phyloP scores from a whole-genome alignment of 768 basidiomycete species.

The Tylopilus sp. region DNA sequence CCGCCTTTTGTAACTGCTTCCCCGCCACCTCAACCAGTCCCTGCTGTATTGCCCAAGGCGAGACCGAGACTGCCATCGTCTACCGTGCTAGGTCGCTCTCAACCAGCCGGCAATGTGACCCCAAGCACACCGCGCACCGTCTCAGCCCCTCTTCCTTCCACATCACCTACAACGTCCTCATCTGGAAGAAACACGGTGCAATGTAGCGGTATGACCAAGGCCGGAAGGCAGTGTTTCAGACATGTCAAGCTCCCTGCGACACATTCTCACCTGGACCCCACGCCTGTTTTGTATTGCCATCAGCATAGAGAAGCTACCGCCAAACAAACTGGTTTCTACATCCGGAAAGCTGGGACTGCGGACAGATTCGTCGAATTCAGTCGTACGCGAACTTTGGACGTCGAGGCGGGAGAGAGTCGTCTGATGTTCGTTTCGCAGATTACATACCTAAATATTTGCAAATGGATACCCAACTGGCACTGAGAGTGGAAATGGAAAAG shows the following conservation, averaged over 20 bases:
- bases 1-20: conserved; percentile 17
- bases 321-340: conserved; percentile 57
- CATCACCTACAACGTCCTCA: conserved; percentile 18
- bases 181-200: conserved; percentile 32
- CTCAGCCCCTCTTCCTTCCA: conserved; percentile 18
- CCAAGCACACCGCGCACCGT: conserved; percentile 20
- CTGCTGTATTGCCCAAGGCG: conserved; percentile 12
- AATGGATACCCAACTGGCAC: conserved; percentile 53
- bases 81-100: conserved; percentile 5
- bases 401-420: background rate
- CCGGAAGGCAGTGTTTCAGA: conserved; percentile 59
- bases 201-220: conserved; percentile 65
- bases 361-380: conserved; percentile 54
- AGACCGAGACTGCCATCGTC: conserved; percentile 2
- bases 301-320: conserved; percentile 54
- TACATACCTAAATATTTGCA: conserved; percentile 70
- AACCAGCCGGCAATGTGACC: conserved; percentile 7
- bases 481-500: conserved; percentile 54
- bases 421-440: conserved; percentile 38
- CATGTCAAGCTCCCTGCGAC: conserved; percentile 45
- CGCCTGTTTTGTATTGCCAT: conserved; percentile 49
- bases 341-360: conserved; percentile 37
- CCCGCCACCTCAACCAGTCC: conserved; percentile 35
- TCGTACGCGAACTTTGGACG: conserved; percentile 36
- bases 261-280: conserved; percentile 25